Evolutionary conservation across 2,329 filamentous ascomycete species (phyloP), one percentile per base, ranked within the genome.

Genomic region (Curvularia lunata): DNA sequence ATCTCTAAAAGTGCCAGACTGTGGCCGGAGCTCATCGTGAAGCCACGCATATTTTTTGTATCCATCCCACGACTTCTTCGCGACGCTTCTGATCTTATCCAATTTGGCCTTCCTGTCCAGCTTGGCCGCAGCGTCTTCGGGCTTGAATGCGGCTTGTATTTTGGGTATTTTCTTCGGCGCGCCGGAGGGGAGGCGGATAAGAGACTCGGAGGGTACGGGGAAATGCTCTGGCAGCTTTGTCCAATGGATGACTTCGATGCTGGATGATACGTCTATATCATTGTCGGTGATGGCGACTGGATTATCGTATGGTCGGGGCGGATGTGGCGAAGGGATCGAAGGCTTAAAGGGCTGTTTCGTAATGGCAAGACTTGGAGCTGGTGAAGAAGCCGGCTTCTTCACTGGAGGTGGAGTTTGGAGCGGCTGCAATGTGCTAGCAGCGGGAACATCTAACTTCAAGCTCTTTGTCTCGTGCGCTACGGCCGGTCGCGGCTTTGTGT

Each of bases 1-100:
- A 71, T 97, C 90, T 18, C 86, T 85, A 63, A 82, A 86, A 13
- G 79, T 80, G 50, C 88, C 88, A 28, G 86, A 85, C 9, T 94
- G 81, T 1, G 95, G 95, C 43, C 80, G 84, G 16, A 98, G 78
- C 79, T 98, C 95, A 71, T 98, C 95, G 66, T 96, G 91, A 61
- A 88, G 85, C 86, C 91, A 95, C 10, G 93, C 94, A 67, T 88
- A 83, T 59, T 86, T 82, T 70, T 85, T 90, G 78, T 98, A 98
- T 34, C 91, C 91, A 4, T 81, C 78, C 94, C 95, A 98, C 0
- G 91, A 88, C 67, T 88, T 88, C 68, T 85, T 80, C 75, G 96
- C 91, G 56, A 92, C 89, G 5, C 84, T 82, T 73, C 88, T 91
- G 73, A 98, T 88, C 37, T 83, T 80, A 8, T 82, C 80, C 56